These are phyloP conservation scores for Diaporthe australafricana DNA, from an alignment of 2,329 filamentous ascomycete genomes.

Conservation along the genomic window DNA sequence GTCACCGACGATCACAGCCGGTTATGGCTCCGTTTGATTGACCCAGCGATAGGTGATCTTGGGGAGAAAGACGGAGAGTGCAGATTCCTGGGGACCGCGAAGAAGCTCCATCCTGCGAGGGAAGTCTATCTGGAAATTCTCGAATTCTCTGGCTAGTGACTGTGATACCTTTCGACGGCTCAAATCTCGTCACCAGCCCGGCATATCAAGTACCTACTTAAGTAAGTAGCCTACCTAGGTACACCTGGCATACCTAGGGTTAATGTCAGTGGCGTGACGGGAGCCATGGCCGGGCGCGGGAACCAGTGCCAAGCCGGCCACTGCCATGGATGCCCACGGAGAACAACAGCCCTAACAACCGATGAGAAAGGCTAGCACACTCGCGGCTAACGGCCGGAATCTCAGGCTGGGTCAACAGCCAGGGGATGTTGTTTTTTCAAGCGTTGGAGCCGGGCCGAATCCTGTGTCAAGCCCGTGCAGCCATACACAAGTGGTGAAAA, in stretches of 20 bases:
- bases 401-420: neutral
- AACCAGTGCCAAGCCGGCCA: slow-evolving; percentile 17
- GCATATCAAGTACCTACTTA: neutral
- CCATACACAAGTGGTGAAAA: neutral
- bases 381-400: neutral
- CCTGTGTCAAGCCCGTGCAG: neutral
- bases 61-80: slow-evolving; percentile 25
- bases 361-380: neutral
- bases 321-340: neutral
- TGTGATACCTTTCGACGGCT: too few relatives aligned
- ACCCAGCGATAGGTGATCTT: slow-evolving; percentile 15
- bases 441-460: slow-evolving; percentile 3
- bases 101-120: neutral
- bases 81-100: neutral
- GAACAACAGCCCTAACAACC: neutral
- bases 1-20: slow-evolving; percentile 30
- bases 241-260: too few relatives aligned
- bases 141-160: too few relatives aligned
- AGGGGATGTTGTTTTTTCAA: neutral
- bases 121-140: neutral
- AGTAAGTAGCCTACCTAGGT: too few relatives aligned
- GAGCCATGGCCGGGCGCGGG: neutral
- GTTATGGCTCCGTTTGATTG: neutral
- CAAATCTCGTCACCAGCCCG: neutral
- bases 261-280: slow-evolving; percentile 26